A percentile compares a stretch with the other conserved stretches of the same genome.
Evolutionary conservation across 805 yeast genomes (phyloP).

Genomic region (Kuraishia cidri): DNA sequence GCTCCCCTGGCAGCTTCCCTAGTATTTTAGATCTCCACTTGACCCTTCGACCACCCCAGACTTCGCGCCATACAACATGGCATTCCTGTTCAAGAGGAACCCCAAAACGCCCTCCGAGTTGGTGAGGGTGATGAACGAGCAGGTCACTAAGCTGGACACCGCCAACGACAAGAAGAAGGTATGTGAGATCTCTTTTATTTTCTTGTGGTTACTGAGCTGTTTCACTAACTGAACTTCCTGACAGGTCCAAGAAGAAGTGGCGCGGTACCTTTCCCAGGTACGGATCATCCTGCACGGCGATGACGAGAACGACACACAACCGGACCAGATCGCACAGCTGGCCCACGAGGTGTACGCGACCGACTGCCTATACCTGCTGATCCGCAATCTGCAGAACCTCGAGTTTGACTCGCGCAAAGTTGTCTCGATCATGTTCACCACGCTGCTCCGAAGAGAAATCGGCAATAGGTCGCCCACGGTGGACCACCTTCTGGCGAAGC

Average conservation of each 20-base stretch:
- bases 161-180: constrained; percentile 30
- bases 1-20: too few relatives aligned
- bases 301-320: constrained; percentile 21
- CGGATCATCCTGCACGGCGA: constrained; percentile 37
- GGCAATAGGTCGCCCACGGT: constrained; percentile 80
- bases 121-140: constrained; percentile 68
- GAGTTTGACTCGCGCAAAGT: constrained; percentile 91
- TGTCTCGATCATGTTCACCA: constrained; percentile 62
- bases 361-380: constrained; percentile 57
- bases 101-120: constrained; percentile 88
- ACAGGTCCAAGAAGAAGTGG: constrained; percentile 46
- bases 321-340: constrained; percentile 66
- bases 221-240: neutral
- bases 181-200: constrained; percentile 19
- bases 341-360: constrained; percentile 73
- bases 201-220: neutral
- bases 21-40: too few relatives aligned
- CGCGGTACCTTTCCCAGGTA: constrained; percentile 55
- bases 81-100: constrained; percentile 83
- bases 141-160: constrained; percentile 50
- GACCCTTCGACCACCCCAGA: too few relatives aligned
- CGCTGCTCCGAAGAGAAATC: constrained; percentile 68
- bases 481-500: constrained; percentile 65
- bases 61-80: too few relatives aligned
- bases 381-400: constrained; percentile 50